Percentiles rank a stretch among this genome's conserved stretches.
Conservation (phyloP, 352 stramenopile genomes). For the Globisporangium okanoganense region DNA sequence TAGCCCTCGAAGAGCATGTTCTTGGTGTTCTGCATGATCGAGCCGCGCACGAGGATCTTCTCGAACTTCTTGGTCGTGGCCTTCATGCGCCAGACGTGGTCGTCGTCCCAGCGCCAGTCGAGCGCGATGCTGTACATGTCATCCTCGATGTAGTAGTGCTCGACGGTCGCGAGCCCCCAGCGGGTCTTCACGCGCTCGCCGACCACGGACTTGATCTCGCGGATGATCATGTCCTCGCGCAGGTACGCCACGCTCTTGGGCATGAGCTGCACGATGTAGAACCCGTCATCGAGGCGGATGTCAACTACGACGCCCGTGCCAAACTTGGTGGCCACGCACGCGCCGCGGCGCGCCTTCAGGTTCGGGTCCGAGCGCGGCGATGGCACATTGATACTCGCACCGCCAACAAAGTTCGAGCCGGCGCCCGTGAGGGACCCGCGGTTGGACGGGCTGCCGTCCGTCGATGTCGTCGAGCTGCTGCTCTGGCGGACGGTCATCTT, state of each 20-base stretch:
- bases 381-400: slow-evolving; percentile 9
- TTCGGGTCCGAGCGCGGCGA: slow-evolving; percentile 30
- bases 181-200: slow-evolving; percentile 81
- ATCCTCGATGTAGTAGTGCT: slow-evolving; percentile 84
- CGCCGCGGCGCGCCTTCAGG: slow-evolving; percentile 46
- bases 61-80: slow-evolving; percentile 89
- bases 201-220: slow-evolving; percentile 82
- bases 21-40: slow-evolving; percentile 78
- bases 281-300: slow-evolving; percentile 61
- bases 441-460: slow-evolving; percentile 8
- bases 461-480: slow-evolving; percentile 24
- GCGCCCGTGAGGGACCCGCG: slow-evolving; percentile 25
- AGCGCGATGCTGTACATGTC: slow-evolving; percentile 88
- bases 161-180: slow-evolving; percentile 79
- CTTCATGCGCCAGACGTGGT: slow-evolving; percentile 88
- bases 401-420: slow-evolving; percentile 8
- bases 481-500: slow-evolving; percentile 52
- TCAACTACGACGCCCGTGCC: slow-evolving; percentile 73
- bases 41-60: slow-evolving; percentile 56
- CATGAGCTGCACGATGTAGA: slow-evolving; percentile 75
- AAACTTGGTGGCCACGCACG: slow-evolving; percentile 73
- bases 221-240: slow-evolving; percentile 57
- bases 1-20: slow-evolving; percentile 77
- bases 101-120: slow-evolving; percentile 86
- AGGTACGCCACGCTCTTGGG: slow-evolving; percentile 72